Evolutionary conservation across 2,329 filamentous ascomycete genomes (phyloP).

Genomic region (Colletotrichum gloeosporioides): DNA sequence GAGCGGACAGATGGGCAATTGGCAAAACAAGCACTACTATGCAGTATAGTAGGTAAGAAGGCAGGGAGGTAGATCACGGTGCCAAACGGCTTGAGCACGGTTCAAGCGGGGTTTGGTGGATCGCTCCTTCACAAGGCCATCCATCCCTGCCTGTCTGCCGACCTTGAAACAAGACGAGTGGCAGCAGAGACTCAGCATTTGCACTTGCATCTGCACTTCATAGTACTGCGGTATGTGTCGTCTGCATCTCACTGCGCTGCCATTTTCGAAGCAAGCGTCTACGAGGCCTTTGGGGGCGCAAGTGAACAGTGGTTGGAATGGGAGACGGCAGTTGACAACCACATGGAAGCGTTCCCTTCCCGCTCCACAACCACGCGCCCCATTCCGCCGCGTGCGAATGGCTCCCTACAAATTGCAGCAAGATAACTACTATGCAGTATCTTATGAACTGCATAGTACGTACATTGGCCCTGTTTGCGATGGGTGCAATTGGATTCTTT

Average conservation of each 20-base stretch:
- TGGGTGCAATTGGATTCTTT: background rate
- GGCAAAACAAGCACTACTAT: background rate
- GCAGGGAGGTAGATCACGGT: background rate
- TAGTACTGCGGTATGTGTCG: background rate
- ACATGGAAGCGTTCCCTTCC: background rate
- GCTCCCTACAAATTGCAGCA: background rate
- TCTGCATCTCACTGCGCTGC: background rate
- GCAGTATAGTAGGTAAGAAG: background rate
- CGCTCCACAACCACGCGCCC: background rate
- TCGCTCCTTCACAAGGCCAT: background rate
- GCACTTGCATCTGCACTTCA: background rate
- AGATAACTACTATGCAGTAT: too few relatives aligned
- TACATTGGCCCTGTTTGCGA: background rate
- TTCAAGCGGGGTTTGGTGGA: background rate
- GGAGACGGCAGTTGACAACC: background rate
- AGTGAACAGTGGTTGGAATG: background rate
- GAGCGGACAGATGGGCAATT: background rate
- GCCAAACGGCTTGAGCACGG: background rate
- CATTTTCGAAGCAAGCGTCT: background rate
- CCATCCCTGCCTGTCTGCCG: background rate
- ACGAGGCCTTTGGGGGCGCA: background rate
- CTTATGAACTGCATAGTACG: background rate
- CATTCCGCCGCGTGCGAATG: background rate
- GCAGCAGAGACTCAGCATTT: background rate
- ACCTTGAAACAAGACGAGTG: slow-evolving; percentile 9